Evolutionary conservation across 495 filamentous ascomycete species (phyloP), one percentile per base, ranked within the genome.

Genomic region (Neurospora hispaniola): DNA sequence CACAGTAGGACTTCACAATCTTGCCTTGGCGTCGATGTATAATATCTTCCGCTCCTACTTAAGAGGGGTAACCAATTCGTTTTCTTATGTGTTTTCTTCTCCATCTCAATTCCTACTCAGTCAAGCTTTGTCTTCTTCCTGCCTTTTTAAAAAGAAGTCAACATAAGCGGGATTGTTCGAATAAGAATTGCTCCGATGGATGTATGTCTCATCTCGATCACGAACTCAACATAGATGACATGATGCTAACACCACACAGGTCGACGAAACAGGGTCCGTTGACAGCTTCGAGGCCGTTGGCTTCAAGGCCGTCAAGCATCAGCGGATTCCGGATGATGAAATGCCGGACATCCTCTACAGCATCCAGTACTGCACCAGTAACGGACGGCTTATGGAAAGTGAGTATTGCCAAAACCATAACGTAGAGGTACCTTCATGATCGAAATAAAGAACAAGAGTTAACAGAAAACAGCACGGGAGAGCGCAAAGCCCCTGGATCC

Each of bases 261-360:
- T 5, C 16, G 70, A 74, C 54, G 73, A 71, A 14, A 31, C 48
- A 9, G 40, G 10, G 71, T 79, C 79, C 3, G 74, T 73, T 18
- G 73, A 71, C 39, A 79, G 79, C 73, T 80, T 76, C 35, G 77
- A 79, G 73, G 77, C 79, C 20, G 73, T 80, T 69, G 73, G 69
- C 23, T 68, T 71, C 41, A 74, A 76, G 70, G n/a, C 54, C 43
- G 31, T 71, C 18, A 41, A 44, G 14, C 7, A 43, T 59, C n/a
- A 20, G 11, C 44, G 69, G 12, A 71, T 78, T 54, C 62, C 38
- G 23, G 78, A 79, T 5, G 79, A 77, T 3, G 78, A 81, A 11
- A 76, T 80, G 39, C 79, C 80, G 9, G 79, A 81, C 42, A 54
- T 82, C 71, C 76, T 78, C 44, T 81, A 81, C 70, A 74, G 77